These are phyloP conservation scores for Stemphylium beticola DNA, from an alignment of 2,329 filamentous ascomycete genomes.

Conservation along the genomic window DNA sequence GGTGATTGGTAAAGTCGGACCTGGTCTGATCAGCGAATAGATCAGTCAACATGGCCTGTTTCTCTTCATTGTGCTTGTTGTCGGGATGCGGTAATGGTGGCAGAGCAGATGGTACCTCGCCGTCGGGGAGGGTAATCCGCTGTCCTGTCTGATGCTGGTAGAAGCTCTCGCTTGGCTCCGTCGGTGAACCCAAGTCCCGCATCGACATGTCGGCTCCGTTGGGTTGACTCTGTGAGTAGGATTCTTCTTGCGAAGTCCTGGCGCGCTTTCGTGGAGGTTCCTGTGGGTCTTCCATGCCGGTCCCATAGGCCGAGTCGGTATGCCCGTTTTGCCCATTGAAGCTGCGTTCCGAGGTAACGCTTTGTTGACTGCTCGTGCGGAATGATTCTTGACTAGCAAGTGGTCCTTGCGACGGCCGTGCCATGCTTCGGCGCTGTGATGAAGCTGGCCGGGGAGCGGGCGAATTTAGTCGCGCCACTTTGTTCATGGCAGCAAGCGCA, in stretches of 20 bases:
- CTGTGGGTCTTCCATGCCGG: slow-evolving; percentile 60
- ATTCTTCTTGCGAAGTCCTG: slow-evolving; percentile 55
- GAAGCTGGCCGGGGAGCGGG: slow-evolving; percentile 69
- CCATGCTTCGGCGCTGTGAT: slow-evolving; percentile 71
- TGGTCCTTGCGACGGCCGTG: slow-evolving; percentile 72
- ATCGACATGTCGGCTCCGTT: slow-evolving; percentile 62
- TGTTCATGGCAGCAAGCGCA: slow-evolving; percentile 94
- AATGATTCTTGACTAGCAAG: slow-evolving; percentile 68
- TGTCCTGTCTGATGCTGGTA: slow-evolving; percentile 53
- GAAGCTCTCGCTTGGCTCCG: slow-evolving; percentile 81
- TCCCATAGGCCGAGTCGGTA: slow-evolving; percentile 72
- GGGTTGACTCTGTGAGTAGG: slow-evolving; percentile 40
- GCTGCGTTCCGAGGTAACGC: slow-evolving; percentile 75
- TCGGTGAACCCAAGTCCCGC: slow-evolving; percentile 69
- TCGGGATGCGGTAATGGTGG: slow-evolving; percentile 67
- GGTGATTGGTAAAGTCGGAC: slow-evolving; percentile 74
- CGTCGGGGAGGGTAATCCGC: slow-evolving; percentile 53
- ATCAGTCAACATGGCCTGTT: slow-evolving; percentile 83
- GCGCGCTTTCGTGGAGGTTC: slow-evolving; percentile 85
- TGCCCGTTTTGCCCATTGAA: slow-evolving; percentile 62
- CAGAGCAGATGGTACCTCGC: slow-evolving; percentile 65
- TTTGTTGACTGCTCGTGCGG: slow-evolving; percentile 79
- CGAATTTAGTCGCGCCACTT: slow-evolving; percentile 86
- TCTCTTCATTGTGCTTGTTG: slow-evolving; percentile 73
- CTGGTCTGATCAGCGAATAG: slow-evolving; percentile 62